These are phyloP conservation scores for Magnaporthiopsis incrustans DNA, from an alignment of 2,329 filamentous ascomycete species.

Conservation along the genomic window DNA sequence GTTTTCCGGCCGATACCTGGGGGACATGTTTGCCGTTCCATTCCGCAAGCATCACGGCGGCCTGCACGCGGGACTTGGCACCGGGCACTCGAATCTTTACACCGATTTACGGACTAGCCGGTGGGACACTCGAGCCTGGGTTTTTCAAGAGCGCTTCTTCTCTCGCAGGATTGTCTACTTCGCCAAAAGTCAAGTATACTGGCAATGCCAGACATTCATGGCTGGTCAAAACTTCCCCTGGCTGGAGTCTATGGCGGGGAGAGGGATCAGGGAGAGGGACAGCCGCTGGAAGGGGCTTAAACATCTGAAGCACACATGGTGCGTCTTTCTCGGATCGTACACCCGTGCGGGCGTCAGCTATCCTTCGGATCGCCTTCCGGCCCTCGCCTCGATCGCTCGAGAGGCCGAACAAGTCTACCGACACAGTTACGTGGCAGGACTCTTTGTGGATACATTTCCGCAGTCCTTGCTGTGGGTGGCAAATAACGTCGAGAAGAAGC, in stretches of 20 bases:
- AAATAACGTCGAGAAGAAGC: neutral
- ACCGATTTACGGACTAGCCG: neutral
- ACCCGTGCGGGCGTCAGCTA: neutral
- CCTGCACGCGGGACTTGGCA: no score
- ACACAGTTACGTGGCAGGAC: neutral
- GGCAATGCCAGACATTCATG: neutral
- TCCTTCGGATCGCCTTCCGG: neutral
- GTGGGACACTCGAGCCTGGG: neutral
- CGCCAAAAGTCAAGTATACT: neutral
- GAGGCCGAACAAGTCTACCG: neutral
- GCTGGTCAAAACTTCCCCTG: neutral
- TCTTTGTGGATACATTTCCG: neutral
- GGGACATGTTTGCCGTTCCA: neutral
- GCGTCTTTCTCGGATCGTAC: neutral
- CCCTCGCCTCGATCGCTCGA: neutral
- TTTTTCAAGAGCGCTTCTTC: conserved; percentile 1
- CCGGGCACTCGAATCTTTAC: neutral
- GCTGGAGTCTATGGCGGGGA: neutral
- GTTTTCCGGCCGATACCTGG: neutral
- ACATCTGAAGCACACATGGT: neutral
- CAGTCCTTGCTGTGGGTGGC: neutral
- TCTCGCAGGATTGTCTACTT: neutral
- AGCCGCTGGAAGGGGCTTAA: neutral
- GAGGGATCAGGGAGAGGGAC: no score
- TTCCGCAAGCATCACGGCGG: neutral